A percentile compares a stretch with the other conserved stretches of the same genome.
Evolutionary conservation across 164 flowering plant genomes (phyloP).

Genomic region (grape (Vitis vinifera)): DNA sequence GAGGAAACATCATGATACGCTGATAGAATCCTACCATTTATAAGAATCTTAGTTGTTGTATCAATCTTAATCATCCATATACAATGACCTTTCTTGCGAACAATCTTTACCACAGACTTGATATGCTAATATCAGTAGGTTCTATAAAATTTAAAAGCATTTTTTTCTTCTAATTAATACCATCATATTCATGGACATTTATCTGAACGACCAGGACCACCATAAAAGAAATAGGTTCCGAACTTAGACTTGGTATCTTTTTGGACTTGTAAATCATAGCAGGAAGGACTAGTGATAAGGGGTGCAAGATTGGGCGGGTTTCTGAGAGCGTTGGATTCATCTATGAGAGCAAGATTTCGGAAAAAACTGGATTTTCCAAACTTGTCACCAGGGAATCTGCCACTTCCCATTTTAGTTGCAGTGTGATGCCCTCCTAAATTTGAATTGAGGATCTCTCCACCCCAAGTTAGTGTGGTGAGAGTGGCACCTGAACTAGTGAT

Average conservation of each 20-base stretch:
- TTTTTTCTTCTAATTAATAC: too few relatives aligned
- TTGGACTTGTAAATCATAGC: slow-evolving; percentile 5
- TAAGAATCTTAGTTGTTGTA: too few relatives aligned
- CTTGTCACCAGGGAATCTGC: slow-evolving; percentile 14
- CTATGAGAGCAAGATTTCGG: background rate
- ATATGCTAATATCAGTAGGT: too few relatives aligned
- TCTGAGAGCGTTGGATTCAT: background rate
- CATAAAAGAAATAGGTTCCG: slow-evolving; percentile 17
- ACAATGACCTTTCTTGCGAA: too few relatives aligned
- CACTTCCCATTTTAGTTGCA: slow-evolving; percentile 23
- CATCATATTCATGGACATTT: background rate
- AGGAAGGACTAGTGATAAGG: background rate
- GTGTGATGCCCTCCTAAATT: slow-evolving; percentile 5
- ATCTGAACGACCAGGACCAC: slow-evolving; percentile 23
- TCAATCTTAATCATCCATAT: too few relatives aligned
- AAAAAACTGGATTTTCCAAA: slow-evolving; percentile 2
- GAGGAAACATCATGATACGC: too few relatives aligned
- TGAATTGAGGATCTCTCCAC: slow-evolving; percentile 13
- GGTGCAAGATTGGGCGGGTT: background rate
- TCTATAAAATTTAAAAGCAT: too few relatives aligned
- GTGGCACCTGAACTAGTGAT: background rate
- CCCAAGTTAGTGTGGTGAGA: slow-evolving; percentile 6
- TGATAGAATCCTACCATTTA: too few relatives aligned
- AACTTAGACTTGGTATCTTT: background rate
- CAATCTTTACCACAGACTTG: too few relatives aligned